These are phyloP conservation scores for Aureobasidium sp. DNA, from an alignment of 2,329 filamentous ascomycete genomes.

Conservation along the genomic window DNA sequence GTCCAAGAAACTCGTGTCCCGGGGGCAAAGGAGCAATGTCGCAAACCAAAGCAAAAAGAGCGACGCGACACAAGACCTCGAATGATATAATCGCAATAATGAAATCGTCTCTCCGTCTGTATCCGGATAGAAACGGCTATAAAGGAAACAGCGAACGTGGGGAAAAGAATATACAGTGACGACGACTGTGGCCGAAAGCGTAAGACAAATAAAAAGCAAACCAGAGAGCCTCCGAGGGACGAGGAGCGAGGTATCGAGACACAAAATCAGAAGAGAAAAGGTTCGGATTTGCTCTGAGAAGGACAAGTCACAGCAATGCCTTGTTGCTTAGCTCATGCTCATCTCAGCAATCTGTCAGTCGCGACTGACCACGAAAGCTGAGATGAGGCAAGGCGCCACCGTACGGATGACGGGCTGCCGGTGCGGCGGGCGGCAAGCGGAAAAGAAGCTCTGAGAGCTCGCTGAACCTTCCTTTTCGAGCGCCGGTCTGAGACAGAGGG, in stretches of 20 bases:
- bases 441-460: background rate
- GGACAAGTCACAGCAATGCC: too few species aligned
- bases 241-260: background rate
- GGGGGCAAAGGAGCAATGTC: background rate
- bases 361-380: too few species aligned
- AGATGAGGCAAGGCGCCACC: background rate
- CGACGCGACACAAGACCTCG: too few species aligned
- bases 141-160: background rate
- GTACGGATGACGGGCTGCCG: background rate
- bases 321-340: background rate
- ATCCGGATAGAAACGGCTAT: background rate
- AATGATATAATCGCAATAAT: background rate
- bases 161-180: background rate
- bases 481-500: too few species aligned
- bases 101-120: background rate
- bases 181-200: background rate
- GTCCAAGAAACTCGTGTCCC: background rate
- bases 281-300: background rate
- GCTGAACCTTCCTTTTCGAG: background rate
- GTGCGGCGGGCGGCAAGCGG: background rate
- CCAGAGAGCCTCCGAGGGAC: background rate
- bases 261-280: background rate
- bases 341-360: too few species aligned
- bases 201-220: background rate
- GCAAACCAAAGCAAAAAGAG: too few species aligned